Evolutionary conservation across 2,329 filamentous ascomycete species (phyloP).

Genomic region (Phaeophleospora eucalypticola): DNA sequence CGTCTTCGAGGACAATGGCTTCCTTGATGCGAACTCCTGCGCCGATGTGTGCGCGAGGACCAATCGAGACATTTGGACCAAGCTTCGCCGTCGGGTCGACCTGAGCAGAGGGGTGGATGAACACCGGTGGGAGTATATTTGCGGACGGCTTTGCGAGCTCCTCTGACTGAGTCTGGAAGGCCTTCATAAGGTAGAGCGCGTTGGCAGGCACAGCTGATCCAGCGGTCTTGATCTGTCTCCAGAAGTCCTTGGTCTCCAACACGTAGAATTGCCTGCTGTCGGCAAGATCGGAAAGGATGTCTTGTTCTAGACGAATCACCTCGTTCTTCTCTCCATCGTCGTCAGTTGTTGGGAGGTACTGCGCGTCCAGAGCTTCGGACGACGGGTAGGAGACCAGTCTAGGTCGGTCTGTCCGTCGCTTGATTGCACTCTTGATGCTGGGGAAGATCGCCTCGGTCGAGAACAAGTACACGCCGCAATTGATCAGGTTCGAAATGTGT

Average conservation of each 20-base stretch:
- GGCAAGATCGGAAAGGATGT: conserved; percentile 90
- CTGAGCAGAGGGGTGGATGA: conserved; percentile 85
- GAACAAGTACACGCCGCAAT: conserved; percentile 98
- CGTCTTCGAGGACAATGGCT: conserved; percentile 89
- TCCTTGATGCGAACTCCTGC: conserved; percentile 92
- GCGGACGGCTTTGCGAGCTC: conserved; percentile 80
- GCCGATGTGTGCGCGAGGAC: conserved; percentile 78
- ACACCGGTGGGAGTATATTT: conserved; percentile 87
- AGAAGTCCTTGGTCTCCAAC: conserved; percentile 98
- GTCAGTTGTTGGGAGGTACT: conserved; percentile 57
- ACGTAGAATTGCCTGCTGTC: conserved; percentile 98
- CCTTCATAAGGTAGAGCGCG: conserved; percentile 92
- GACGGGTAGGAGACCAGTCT: conserved; percentile 93
- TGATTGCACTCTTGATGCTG: conserved; percentile 88
- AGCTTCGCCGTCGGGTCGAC: conserved; percentile 95
- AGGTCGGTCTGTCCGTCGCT: conserved; percentile 86
- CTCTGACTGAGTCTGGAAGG: conserved; percentile 73
- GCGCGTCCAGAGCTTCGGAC: conserved; percentile 79
- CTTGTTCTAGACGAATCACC: conserved; percentile 91
- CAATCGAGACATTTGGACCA: conserved; percentile 93
- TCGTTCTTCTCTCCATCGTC: conserved; percentile 74
- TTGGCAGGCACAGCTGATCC: conserved; percentile 96
- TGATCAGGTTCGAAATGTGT: conserved; percentile 97
- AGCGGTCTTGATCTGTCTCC: conserved; percentile 99
- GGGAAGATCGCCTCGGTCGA: conserved; percentile 94